Evolutionary conservation across 495 filamentous ascomycete species (phyloP).

Genomic region (Xeromyces bisporus): DNA sequence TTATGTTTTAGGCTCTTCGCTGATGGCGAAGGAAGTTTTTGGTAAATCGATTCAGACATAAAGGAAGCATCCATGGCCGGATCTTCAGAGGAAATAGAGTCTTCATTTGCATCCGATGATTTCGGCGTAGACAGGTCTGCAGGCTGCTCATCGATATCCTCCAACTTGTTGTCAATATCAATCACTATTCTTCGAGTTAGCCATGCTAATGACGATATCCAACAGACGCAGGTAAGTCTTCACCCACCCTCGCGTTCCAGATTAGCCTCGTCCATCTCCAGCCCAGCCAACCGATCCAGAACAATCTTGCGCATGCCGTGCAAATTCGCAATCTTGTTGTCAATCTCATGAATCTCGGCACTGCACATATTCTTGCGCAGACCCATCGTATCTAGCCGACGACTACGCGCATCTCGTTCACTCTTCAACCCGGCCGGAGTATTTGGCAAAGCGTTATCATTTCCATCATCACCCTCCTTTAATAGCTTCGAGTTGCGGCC

Average conservation of each 20-base stretch:
- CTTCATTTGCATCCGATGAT: slow-evolving; percentile 38
- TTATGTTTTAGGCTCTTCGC: slow-evolving; percentile 48
- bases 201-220: slow-evolving; percentile 2
- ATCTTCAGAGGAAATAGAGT: slow-evolving; percentile 34
- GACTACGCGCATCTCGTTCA: slow-evolving; percentile 58
- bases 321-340: slow-evolving; percentile 89
- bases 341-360: slow-evolving; percentile 88
- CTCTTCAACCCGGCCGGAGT: slow-evolving; percentile 53
- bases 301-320: slow-evolving; percentile 89
- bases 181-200: slow-evolving; percentile 37
- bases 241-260: slow-evolving; percentile 69
- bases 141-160: slow-evolving; percentile 59
- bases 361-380: slow-evolving; percentile 96
- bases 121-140: slow-evolving; percentile 39
- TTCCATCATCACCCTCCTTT: slow-evolving; percentile 37
- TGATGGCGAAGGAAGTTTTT: slow-evolving; percentile 60
- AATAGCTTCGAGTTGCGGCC: slow-evolving; percentile 54
- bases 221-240: slow-evolving; percentile 1
- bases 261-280: slow-evolving; percentile 85
- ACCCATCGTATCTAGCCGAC: slow-evolving; percentile 76
- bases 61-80: slow-evolving; percentile 50
- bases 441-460: slow-evolving; percentile 34
- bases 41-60: slow-evolving; percentile 96
- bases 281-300: slow-evolving; percentile 67
- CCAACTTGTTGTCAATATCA: slow-evolving; percentile 70